A percentile compares a stretch with the other conserved stretches of the same genome.
Conservation (phyloP, 345 rosid genomes). For the Eucalyptus tenuipes region DNA sequence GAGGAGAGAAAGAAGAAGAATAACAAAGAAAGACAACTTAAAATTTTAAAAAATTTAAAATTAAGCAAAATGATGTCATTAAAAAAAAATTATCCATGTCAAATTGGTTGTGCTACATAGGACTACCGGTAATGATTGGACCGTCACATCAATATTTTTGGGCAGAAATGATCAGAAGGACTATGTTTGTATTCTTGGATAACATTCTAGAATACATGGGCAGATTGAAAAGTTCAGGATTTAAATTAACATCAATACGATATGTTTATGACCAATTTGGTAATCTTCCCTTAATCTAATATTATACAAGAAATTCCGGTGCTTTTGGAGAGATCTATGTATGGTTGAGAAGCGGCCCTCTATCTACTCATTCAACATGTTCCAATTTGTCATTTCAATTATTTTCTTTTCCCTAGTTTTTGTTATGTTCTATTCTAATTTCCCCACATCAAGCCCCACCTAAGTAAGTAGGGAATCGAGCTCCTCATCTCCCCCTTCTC, state of each 20-base stretch:
- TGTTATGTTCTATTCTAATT: too few relatives aligned
- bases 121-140: neutral
- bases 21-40: neutral
- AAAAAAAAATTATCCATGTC: neutral
- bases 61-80: neutral
- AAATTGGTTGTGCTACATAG: neutral
- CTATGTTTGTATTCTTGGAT: neutral
- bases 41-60: too few relatives aligned
- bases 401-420: neutral
- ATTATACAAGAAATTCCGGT: neutral
- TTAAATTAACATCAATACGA: too few relatives aligned
- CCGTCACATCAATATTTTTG: neutral
- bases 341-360: neutral
- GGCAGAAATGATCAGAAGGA: neutral
- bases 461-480: too few relatives aligned
- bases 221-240: too few relatives aligned
- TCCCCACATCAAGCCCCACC: too few relatives aligned
- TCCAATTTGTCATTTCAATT: neutral
- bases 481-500: rapidly evolving
- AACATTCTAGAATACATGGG: neutral
- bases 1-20: neutral
- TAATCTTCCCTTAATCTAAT: neutral
- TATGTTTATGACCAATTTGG: neutral
- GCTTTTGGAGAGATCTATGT: neutral
- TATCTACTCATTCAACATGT: neutral